phyloP scores from a whole-genome alignment of 2,329 filamentous ascomycete species.

The Remersonia thermophila region DNA sequence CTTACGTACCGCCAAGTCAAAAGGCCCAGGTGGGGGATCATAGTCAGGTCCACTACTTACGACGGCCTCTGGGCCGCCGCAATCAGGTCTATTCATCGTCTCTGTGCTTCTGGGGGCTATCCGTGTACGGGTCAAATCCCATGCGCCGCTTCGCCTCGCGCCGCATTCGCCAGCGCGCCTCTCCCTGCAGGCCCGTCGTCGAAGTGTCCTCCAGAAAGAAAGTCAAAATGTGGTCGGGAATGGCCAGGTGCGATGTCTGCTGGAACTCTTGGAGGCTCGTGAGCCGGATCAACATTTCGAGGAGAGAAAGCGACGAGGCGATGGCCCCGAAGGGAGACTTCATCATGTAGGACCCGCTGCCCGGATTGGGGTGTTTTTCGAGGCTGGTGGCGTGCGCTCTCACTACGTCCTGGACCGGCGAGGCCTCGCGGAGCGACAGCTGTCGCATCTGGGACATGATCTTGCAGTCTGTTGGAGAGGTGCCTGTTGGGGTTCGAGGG shows the following conservation, averaged over 20 bases:
- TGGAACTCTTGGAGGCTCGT: conserved; percentile 85
- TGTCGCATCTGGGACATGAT: conserved; percentile 30
- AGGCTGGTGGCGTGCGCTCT: conserved; percentile 3
- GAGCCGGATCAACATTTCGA: conserved; percentile 80
- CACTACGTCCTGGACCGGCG: conserved; percentile 4
- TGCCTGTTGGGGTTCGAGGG: conserved; percentile 4
- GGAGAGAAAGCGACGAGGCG: conserved; percentile 52
- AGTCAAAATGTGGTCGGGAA: conserved; percentile 76
- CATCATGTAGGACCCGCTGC: conserved; percentile 23
- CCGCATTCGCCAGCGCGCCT: conserved; percentile 31
- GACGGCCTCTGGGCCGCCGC: too few relatives aligned
- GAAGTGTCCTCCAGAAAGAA: conserved; percentile 65
- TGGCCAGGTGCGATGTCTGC: conserved; percentile 77
- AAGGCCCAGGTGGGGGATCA: too few relatives aligned
- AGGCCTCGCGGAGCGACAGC: conserved; percentile 23
- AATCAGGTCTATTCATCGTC: too few relatives aligned
- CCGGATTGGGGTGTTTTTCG: conserved; percentile 7
- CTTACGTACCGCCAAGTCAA: too few relatives aligned
- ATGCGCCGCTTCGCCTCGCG: conserved; percentile 36
- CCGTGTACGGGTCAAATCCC: conserved; percentile 42
- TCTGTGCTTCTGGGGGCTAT: too few relatives aligned
- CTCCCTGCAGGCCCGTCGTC: conserved; percentile 36
- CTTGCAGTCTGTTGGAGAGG: conserved; percentile 25
- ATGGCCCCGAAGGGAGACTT: conserved; percentile 40
- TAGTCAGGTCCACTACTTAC: too few relatives aligned